Evolutionary conservation across 495 filamentous ascomycete species (phyloP).

Genomic region (Annulohypoxylon moriforme): DNA sequence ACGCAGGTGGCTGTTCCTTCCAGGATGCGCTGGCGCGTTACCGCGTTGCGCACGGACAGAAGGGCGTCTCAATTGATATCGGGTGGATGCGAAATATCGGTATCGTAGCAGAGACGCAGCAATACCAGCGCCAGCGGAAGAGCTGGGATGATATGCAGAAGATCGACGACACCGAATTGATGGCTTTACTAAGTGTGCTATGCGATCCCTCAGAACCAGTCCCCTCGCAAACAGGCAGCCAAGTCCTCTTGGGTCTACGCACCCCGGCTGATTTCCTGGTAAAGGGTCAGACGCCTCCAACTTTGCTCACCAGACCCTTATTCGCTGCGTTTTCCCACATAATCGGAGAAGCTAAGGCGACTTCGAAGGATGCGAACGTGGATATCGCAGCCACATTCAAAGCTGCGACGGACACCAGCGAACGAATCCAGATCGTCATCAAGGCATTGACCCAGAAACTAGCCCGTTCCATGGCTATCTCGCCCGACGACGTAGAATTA

Average conservation of each 20-base stretch:
- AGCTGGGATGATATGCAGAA: constrained; percentile 42
- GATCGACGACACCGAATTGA: constrained; percentile 47
- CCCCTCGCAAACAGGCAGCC: constrained; percentile 32
- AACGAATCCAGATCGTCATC: constrained; percentile 48
- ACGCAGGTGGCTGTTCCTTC: constrained; percentile 69
- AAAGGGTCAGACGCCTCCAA: constrained; percentile 29
- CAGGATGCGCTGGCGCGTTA: constrained; percentile 61
- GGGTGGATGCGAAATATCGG: constrained; percentile 55
- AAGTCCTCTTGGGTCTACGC: constrained; percentile 43
- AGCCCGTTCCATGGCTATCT: constrained; percentile 50
- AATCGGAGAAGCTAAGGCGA: constrained; percentile 23
- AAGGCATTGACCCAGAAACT: constrained; percentile 49
- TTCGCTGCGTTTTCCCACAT: constrained; percentile 43
- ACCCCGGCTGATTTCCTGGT: constrained; percentile 38
- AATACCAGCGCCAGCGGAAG: constrained; percentile 41
- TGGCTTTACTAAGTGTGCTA: constrained; percentile 49
- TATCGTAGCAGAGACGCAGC: constrained; percentile 44
- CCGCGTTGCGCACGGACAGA: constrained; percentile 49
- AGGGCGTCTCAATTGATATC: constrained; percentile 61
- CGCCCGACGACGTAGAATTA: constrained; percentile 53
- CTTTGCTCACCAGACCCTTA: constrained; percentile 40
- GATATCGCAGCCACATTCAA: constrained; percentile 38
- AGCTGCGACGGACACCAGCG: constrained; percentile 36
- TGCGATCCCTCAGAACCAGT: constrained; percentile 47
- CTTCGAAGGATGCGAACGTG: constrained; percentile 18